Base-by-base conservation (phyloP, 2,329 filamentous ascomycete species). In the Sclerotinia glacialis region DNA sequence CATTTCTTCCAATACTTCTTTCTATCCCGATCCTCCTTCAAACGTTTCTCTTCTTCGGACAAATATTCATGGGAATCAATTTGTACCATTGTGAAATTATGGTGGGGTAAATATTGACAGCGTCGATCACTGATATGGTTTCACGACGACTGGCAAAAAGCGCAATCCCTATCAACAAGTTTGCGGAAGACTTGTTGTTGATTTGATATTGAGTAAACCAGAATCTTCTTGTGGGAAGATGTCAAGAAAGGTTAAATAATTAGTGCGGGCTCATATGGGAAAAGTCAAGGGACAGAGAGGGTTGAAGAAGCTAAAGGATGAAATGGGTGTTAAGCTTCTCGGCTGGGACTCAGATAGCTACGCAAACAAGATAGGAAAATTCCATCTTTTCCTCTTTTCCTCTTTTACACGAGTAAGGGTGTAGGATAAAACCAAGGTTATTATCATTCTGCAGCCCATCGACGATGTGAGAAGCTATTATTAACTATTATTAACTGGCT, bases 1-100 rank as follows among this genome's bases (percentile, higher is more conserved):
- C 93, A 97, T 87, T 90, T 92, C 86, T 98, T 98, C 94, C 94
- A 98, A 82, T 98, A 98, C 78, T 92, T 94, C 71, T 80, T 85
- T 70, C 89, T 89, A 71, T 94, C 86, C 68, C 88, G 86, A 79
- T 98, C 94, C 76, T 97, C 87, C 76, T 90, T 89, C 73, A 98
- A 85, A 60, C 95, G 89, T 78, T 90, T 90, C 83, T 98, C 94
- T 80, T 98, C 94, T 78, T 91, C 89, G 68, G 90, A 93, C 76
- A 94, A 85, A 79, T 92, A 93, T 77, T 95, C 91, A 79, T 95
- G 87, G 76, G 89, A 87, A 79, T 96, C 92, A 76, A 95, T 89
- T 76, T 96, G 85, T 77, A 97, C 93, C 94, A 98, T 98, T 67
- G 72, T 79, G 47, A 54, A 23, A 4, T 53, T 40, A n/a, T 6